A percentile compares a stretch with the other conserved stretches of the same genome.
These are phyloP conservation scores for Termitomyces sp. DNA, from an alignment of 768 basidiomycete species.

Conservation along the genomic window DNA sequence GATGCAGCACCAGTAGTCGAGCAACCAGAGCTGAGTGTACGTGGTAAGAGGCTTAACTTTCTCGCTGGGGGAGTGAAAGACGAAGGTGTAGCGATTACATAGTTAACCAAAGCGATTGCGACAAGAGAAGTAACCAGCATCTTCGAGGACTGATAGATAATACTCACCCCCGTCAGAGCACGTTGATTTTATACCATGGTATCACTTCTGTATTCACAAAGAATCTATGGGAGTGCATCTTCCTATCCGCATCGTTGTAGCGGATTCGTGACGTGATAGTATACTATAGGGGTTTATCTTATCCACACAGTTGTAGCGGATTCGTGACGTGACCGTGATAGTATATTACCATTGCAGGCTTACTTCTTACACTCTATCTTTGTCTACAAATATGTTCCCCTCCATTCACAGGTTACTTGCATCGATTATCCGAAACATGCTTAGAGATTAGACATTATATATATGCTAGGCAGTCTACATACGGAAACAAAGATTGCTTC, in stretches of 20 bases:
- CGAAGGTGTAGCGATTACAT: conserved; percentile 4
- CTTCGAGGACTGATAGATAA: not conserved
- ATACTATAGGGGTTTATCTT: too few relatives aligned
- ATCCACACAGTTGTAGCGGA: too few relatives aligned
- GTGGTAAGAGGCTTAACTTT: conserved; percentile 19
- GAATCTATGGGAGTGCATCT: not conserved
- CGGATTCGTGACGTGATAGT: too few relatives aligned
- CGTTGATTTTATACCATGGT: not conserved
- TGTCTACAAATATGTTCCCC: too few relatives aligned
- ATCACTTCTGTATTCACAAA: not conserved
- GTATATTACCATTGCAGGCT: too few relatives aligned
- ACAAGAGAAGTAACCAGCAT: conserved; percentile 5
- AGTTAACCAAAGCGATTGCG: not conserved
- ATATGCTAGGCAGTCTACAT: too few relatives aligned
- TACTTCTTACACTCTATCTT: too few relatives aligned
- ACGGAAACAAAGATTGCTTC: too few relatives aligned
- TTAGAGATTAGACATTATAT: too few relatives aligned
- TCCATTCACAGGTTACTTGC: too few relatives aligned
- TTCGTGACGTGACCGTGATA: too few relatives aligned
- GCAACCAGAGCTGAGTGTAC: conserved; percentile 43
- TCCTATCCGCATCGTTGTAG: not conserved
- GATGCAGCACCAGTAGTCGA: conserved; percentile 45
- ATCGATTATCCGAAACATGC: too few relatives aligned
- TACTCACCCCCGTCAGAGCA: not conserved
- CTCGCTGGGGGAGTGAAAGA: conserved; percentile 3